phyloP scores from a whole-genome alignment of 164 flowering plant genomes.

The Santalum album region DNA sequence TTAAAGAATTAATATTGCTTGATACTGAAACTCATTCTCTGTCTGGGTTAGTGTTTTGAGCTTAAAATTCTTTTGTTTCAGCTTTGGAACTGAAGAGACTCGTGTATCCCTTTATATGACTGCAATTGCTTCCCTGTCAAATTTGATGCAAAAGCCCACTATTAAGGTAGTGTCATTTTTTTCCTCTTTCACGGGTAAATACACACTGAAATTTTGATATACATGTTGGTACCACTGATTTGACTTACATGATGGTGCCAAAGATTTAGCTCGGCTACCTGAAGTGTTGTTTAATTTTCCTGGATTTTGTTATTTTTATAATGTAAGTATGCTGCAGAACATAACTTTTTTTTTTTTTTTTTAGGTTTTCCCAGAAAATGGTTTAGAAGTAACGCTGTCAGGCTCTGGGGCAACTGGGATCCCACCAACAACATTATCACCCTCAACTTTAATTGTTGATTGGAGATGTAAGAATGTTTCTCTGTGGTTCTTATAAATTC shows the following conservation, averaged over 20 bases:
- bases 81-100: constrained; percentile 80
- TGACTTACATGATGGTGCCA: too few relatives aligned
- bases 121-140: constrained; percentile 66
- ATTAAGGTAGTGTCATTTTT: constrained; percentile 38
- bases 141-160: constrained; percentile 58
- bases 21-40: not conserved
- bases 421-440: constrained; percentile 86
- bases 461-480: constrained; percentile 62
- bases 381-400: constrained; percentile 54
- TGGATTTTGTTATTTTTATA: not conserved
- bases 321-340: constrained; percentile 1
- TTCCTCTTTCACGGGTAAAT: too few relatives aligned
- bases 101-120: constrained; percentile 75
- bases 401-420: constrained; percentile 67
- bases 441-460: constrained; percentile 50
- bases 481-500: constrained; percentile 1
- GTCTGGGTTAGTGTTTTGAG: not conserved
- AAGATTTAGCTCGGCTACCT: too few relatives aligned
- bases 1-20: not conserved
- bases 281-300: not conserved
- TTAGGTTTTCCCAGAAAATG: constrained; percentile 65
- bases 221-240: too few relatives aligned
- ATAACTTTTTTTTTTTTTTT: constrained; percentile 1
- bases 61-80: constrained; percentile 24
- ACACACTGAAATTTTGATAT: too few relatives aligned